A percentile compares a stretch with the other conserved stretches of the same genome.
These are phyloP conservation scores for Paralagenidium karlingii DNA, from an alignment of 352 stramenopile species.

Conservation along the genomic window DNA sequence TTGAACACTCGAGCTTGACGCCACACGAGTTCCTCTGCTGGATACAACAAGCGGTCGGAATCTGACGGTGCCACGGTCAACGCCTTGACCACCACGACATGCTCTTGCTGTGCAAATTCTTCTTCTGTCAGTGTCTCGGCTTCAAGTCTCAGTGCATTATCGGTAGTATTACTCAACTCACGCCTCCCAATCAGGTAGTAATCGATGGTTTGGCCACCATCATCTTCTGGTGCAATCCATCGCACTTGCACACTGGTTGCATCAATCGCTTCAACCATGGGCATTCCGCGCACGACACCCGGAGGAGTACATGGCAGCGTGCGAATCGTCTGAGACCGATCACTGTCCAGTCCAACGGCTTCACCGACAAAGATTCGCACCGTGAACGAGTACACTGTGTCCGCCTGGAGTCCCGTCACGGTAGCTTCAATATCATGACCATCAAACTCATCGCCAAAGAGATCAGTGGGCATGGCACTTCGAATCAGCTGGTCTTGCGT, in stretches of 20 bases:
- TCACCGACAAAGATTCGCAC: slow-evolving; percentile 57
- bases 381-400: slow-evolving; percentile 56
- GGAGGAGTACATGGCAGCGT: slow-evolving; percentile 28
- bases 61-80: neutral
- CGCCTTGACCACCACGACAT: neutral
- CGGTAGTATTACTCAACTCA: neutral
- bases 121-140: neutral
- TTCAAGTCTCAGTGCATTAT: neutral
- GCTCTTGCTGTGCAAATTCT: no score
- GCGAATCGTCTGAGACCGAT: slow-evolving; percentile 23
- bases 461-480: slow-evolving; percentile 38
- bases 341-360: slow-evolving; percentile 29
- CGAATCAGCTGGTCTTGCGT: slow-evolving; percentile 32
- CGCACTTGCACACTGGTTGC: slow-evolving; percentile 21
- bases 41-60: no score
- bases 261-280: slow-evolving; percentile 2
- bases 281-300: slow-evolving; percentile 24
- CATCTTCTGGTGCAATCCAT: slow-evolving; percentile 42
- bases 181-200: slow-evolving; percentile 23
- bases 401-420: slow-evolving; percentile 27
- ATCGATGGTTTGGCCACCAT: slow-evolving; percentile 32
- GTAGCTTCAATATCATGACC: slow-evolving; percentile 56
- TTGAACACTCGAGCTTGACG: slow-evolving; percentile 23
- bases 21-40: no score
- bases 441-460: slow-evolving; percentile 71